Base-by-base conservation (phyloP, 768 basidiomycete species). In the Imleria badia region DNA sequence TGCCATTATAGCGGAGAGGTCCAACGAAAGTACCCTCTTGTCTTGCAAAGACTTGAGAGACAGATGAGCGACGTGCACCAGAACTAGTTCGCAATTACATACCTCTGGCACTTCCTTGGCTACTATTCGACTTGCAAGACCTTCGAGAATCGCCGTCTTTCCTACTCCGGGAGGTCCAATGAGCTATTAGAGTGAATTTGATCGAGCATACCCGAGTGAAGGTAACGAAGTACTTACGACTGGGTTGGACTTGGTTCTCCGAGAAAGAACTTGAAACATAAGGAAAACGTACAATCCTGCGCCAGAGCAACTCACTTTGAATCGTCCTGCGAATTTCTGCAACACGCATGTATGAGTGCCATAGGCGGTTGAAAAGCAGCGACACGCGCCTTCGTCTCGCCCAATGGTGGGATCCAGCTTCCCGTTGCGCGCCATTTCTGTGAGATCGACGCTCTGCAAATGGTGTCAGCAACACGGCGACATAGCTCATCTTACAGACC, bases 341-440 rank as follows among this genome's bases (percentile, higher is more conserved):
- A 14, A 57, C n/a, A 22, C 31, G 11, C 17, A 14, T 23, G 33
- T 12, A 31, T 58, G 30, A 56, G 45, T 13, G 45, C 40, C 6
- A 38, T 17, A 6, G 14, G 22, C 31, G 15, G 26, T 3, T 5
- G 5, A 43, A 58, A 15, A 35, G 19, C 38, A 33, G 26, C 2
- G 8, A 31, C 19, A 51, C 62, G 22, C 57, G 81, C 89, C 90
- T 74, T 93, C 90, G 56, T 93, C 91, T 64, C 91, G 75, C 4
- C 94, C 94, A 69, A 97, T 97, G 7, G 84, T 86, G 1, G 94
- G 94, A 69, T 97, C 94, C 3, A 96, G 75, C 67, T 94, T 94
- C 29, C 94, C 94, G 33, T 86, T 76, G 60, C 76, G 82, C 3
- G 94, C 94, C 62, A 93, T 75, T 61, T 93, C 86, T 0, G 92